Percentiles rank a stretch among this genome's conserved stretches.
Conservation (phyloP, 2,329 filamentous ascomycete genomes). For the Tolypocladium pustulatum region DNA sequence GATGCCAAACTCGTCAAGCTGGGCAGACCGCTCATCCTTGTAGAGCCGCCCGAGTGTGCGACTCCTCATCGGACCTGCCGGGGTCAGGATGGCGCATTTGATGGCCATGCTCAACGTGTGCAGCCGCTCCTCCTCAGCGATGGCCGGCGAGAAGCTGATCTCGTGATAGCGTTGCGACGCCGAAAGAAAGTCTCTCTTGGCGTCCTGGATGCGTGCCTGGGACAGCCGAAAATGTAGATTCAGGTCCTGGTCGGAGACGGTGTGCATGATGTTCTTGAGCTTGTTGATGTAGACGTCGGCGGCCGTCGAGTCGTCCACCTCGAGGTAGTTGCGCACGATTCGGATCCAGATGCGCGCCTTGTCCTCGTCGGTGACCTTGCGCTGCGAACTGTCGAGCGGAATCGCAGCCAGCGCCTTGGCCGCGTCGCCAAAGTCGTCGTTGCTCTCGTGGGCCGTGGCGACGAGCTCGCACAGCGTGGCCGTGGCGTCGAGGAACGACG, state of each 20-base stretch:
- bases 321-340: conserved; percentile 87
- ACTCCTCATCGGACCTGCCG: conserved; percentile 76
- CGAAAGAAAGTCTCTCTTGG: conserved; percentile 78
- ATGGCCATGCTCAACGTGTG: conserved; percentile 79
- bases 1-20: conserved; percentile 73
- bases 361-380: conserved; percentile 70
- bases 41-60: conserved; percentile 74
- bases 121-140: conserved; percentile 80
- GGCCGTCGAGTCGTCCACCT: conserved; percentile 79
- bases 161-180: conserved; percentile 82
- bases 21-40: conserved; percentile 77
- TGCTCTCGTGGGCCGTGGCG: conserved; percentile 70
- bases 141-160: conserved; percentile 64
- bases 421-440: conserved; percentile 71
- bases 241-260: conserved; percentile 61
- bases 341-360: conserved; percentile 84
- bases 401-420: conserved; percentile 74
- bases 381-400: conserved; percentile 79
- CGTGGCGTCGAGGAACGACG: conserved; percentile 73
- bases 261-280: conserved; percentile 84
- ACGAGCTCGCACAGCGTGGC: conserved; percentile 69
- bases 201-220: conserved; percentile 87
- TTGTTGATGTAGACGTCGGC: conserved; percentile 88
- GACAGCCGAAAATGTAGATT: conserved; percentile 81
- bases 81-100: conserved; percentile 84